Evolutionary conservation across 2,329 filamentous ascomycete genomes (phyloP).

Genomic region (Colletotrichum noveboracense): DNA sequence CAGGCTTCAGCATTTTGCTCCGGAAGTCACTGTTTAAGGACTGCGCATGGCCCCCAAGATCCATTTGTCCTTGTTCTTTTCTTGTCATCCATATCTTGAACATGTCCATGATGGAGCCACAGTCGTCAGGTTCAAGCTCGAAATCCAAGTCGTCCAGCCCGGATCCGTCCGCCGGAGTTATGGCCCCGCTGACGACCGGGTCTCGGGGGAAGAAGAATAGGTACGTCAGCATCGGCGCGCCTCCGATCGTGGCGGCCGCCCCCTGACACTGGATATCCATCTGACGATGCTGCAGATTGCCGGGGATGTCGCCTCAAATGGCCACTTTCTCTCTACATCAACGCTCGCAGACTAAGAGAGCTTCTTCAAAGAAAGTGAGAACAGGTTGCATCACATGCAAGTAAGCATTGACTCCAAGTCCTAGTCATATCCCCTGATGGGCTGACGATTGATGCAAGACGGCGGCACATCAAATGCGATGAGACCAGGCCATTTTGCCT

Average conservation of each 20-base stretch:
- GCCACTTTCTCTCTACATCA: neutral
- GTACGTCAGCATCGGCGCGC: neutral
- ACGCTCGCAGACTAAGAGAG: neutral
- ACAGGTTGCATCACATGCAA: conserved; percentile 24
- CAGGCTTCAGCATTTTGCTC: neutral
- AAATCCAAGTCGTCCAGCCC: neutral
- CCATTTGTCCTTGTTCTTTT: neutral
- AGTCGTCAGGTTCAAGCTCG: neutral
- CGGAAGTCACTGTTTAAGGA: neutral
- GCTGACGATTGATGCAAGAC: neutral
- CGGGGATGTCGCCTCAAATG: conserved; percentile 3
- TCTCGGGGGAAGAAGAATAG: neutral
- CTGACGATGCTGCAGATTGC: neutral
- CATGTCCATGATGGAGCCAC: neutral
- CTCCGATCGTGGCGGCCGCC: neutral
- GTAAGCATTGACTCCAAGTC: neutral
- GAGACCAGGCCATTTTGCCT: conserved; percentile 45
- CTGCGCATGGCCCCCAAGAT: neutral
- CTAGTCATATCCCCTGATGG: neutral
- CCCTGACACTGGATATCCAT: neutral
- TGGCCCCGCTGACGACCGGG: neutral
- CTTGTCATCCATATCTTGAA: neutral
- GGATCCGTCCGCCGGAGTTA: neutral
- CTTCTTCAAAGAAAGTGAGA: conserved; percentile 2
- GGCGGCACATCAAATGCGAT: conserved; percentile 47